Evolutionary conservation across 495 filamentous ascomycete genomes (phyloP), one percentile per base, ranked within the genome.

Genomic region (Terfezia boudieri): DNA sequence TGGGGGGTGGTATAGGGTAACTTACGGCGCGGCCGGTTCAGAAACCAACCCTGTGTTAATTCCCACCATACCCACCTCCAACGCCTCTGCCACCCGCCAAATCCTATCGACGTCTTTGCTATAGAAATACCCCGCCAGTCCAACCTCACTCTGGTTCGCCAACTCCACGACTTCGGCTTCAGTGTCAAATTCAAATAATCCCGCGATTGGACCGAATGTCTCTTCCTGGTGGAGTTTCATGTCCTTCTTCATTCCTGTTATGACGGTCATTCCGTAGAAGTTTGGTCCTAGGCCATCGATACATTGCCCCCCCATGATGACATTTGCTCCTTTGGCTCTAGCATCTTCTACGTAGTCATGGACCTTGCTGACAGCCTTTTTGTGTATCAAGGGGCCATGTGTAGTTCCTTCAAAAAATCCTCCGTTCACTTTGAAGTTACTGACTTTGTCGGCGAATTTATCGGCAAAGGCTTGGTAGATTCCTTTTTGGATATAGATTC

Each of bases 1-100:
- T 14, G 17, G 41, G 8, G 20, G 20, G 1, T 20, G 20, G 20
- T 20, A 20, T 20, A 20, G 20, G 41, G 8, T 14, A 14, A 46
- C 41, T 6, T 46, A 46, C 55, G 85, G 85, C 56, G 81, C 70
- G 1, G 82, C 83, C 66, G 78, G 77, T 65, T 92, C 86, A 59
- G 82, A 86, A 48, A 92, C 83, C 54, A 90, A 56, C 2, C 83
- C 84, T 7, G 83, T 89, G 62, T 90, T 89, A 36, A 88, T 80
- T 56, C 84, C 86, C 17, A 90, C 81, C 86, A 93, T 92, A 14
- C 86, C 86, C 9, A 87, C 80, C 69, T 92, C 84, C 43, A 93
- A 62, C n/a, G 80, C 77, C 66, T 93, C 86, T 2, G 86, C 82
- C 14, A 93, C 80, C 51, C 86, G 71, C 66, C 77, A 76, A 12